Conservation (phyloP, 306 rosid species). For the Coriaria nepalensis region DNA sequence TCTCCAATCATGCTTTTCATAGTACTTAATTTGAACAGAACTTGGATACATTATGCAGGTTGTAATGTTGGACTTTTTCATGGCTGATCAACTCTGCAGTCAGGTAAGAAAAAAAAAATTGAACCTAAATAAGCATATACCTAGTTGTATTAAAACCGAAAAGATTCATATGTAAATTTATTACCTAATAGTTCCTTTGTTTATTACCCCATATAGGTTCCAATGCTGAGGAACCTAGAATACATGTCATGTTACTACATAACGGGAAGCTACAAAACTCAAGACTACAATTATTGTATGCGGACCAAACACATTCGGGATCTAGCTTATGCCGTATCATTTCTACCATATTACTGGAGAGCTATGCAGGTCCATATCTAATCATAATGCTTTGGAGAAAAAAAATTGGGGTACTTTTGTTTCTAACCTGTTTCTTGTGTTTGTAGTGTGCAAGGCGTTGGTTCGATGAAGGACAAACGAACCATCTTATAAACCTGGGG, state of each 20-base stretch:
- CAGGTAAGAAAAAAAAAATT: constrained; percentile 40
- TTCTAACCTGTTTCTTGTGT: background rate
- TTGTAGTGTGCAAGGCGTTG: constrained; percentile 88
- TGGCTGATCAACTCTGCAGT: constrained; percentile 99
- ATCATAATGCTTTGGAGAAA: background rate
- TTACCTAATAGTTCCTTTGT: background rate
- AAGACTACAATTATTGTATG: constrained; percentile 82
- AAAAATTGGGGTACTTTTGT: background rate
- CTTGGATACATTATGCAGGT: constrained; percentile 34
- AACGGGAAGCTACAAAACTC: constrained; percentile 92
- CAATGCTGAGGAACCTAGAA: constrained; percentile 82
- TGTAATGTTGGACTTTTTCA: constrained; percentile 98
- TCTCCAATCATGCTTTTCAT: constrained; percentile 1
- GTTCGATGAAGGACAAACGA: constrained; percentile 91
- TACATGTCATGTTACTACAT: constrained; percentile 81
- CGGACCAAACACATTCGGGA: constrained; percentile 56
- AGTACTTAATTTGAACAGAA: background rate
- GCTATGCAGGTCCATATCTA: constrained; percentile 77
- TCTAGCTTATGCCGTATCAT: constrained; percentile 84
- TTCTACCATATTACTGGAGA: constrained; percentile 95
- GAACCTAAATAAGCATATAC: no score
- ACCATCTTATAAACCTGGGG: constrained; percentile 79
- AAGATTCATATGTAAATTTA: no score
- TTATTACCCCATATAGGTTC: constrained; percentile 31
- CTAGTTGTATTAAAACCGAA: no score